Conservation (phyloP, 768 basidiomycete species). For the Collybia sp. region DNA sequence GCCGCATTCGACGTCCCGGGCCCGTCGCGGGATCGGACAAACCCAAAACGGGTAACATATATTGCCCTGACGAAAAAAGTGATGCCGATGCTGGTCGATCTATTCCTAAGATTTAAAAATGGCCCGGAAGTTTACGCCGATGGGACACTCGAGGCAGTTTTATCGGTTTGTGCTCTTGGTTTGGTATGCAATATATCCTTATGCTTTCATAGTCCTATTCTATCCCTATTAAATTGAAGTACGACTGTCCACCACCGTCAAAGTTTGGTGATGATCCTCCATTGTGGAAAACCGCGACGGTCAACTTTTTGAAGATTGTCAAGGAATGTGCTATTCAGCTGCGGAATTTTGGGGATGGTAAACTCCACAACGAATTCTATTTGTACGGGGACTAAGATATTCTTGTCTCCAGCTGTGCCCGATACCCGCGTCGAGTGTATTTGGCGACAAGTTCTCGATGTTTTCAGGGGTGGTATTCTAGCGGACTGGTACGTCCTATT, state of each 20-base stretch:
- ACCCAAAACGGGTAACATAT: conserved; percentile 75
- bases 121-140: conserved; percentile 63
- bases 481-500: conserved; percentile 68
- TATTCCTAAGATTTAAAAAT: conserved; percentile 66
- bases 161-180: conserved; percentile 51
- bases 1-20: conserved; percentile 63
- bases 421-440: conserved; percentile 71
- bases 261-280: conserved; percentile 85
- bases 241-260: conserved; percentile 87
- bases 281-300: conserved; percentile 94
- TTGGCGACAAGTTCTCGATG: conserved; percentile 81
- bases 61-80: conserved; percentile 84
- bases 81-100: conserved; percentile 80
- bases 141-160: conserved; percentile 79
- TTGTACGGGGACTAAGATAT: neutral
- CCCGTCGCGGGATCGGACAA: conserved; percentile 33
- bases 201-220: conserved; percentile 60
- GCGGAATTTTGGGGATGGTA: conserved; percentile 45
- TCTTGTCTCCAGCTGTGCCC: conserved; percentile 40
- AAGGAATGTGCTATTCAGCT: conserved; percentile 59
- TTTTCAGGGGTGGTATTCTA: conserved; percentile 75
- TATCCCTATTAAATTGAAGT: conserved; percentile 90
- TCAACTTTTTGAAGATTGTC: conserved; percentile 68
- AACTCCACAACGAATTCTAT: conserved; percentile 7
- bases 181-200: neutral